phyloP scores from a whole-genome alignment of 1,284 basidiomycete species.

The Ceratobasidium sp. region DNA sequence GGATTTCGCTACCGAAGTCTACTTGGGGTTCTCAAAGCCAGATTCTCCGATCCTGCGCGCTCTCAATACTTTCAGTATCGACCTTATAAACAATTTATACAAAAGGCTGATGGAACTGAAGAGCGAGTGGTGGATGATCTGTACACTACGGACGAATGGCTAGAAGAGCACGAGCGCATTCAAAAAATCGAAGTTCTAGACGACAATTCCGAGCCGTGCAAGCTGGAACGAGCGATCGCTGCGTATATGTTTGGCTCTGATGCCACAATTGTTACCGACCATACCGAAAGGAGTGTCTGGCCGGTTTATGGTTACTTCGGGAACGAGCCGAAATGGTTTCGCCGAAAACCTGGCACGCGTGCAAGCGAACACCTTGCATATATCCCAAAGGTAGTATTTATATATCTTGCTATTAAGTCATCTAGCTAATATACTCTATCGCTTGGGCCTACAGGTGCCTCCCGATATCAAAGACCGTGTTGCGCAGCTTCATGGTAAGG shows the following conservation, averaged over 20 bases:
- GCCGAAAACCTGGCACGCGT: conserved; percentile 50
- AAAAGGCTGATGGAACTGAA: not conserved
- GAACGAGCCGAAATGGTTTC: conserved; percentile 58
- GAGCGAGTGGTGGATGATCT: conserved; percentile 54
- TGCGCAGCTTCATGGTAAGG: not conserved
- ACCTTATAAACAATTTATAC: not conserved
- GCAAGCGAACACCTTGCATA: conserved; percentile 58
- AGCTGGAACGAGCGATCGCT: conserved; percentile 52
- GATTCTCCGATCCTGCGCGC: not conserved
- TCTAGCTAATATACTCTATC: conserved; percentile 14
- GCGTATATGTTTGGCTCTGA: conserved; percentile 59
- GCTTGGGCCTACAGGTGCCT: too few species aligned
- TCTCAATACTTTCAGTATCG: not conserved
- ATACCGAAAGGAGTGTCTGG: conserved; percentile 58
- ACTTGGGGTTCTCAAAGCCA: too few species aligned
- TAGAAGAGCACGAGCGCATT: conserved; percentile 52
- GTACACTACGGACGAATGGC: conserved; percentile 56
- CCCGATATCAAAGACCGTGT: conserved; percentile 46
- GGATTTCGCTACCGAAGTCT: too few species aligned
- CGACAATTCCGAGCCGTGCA: conserved; percentile 42
- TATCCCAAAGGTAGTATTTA: conserved; percentile 55
- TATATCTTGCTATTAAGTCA: conserved; percentile 50
- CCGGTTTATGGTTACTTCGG: conserved; percentile 59
- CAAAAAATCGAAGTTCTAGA: conserved; percentile 47
- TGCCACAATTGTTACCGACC: conserved; percentile 58